Evolutionary conservation across 140 eudicot species (phyloP), one percentile per base, ranked within the genome.

Genomic region (Bidens hawaiensis): DNA sequence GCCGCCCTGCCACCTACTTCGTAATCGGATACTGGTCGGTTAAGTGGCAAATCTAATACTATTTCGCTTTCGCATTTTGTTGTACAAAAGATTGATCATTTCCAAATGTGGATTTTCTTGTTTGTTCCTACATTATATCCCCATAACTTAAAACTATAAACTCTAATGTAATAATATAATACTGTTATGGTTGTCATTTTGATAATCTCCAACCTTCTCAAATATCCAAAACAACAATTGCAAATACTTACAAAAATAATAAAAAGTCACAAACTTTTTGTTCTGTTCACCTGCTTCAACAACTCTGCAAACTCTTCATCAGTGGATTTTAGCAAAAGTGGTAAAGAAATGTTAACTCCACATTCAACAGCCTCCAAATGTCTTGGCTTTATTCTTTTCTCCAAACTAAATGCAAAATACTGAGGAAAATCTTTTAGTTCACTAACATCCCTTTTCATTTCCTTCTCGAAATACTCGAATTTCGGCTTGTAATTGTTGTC

Each of bases 331-430:
- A 81, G 79, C 65, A 84, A 18, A 49, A 78, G 19, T 6, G 82
- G 77, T 16, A 85, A 47, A 55, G 83, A 65, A 58, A 81, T 70
- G 25, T 73, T 43, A 31, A 67, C 71, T 57, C 85, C 88, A 59
- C 61, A 51, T 53, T 75, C 74, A 41, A 75, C 26, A 21, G 72
- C 79, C 74, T 81, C 83, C 10, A 69, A 33, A 74, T 84, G 81
- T 63, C 94, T 81, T 1, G 85, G 83, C 74, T 75, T 78, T 6
- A 84, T 84, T 63, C 94, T 84, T 47, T 84, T 84, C 60, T 81
- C 94, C 85, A 84, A 75, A 62, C 94, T 84, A 62, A 81, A 84
- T n/a, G 88, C 72, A 58, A 84, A 84, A 65, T 78, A 84, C 64
- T 81, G 88, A 2, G 94, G 94, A 47, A 84, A 84, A 26, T 70